phyloP scores from a whole-genome alignment of 1,139 yeast species.

The Taphrina confusa region DNA sequence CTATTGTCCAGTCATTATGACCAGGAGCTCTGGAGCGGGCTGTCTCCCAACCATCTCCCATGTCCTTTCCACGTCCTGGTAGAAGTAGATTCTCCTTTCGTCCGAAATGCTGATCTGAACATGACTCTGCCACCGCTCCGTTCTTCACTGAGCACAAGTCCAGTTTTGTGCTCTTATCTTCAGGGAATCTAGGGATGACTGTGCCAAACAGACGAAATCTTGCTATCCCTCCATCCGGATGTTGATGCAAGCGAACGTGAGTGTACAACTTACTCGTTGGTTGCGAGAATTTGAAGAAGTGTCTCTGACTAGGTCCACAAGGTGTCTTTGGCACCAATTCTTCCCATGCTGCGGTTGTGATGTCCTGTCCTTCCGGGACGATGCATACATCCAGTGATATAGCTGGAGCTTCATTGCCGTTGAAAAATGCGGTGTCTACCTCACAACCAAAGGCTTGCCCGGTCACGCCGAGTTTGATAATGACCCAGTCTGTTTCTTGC shows the following conservation, averaged over 20 bases:
- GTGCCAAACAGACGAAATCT: constrained; percentile 84
- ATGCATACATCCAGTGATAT: constrained; percentile 79
- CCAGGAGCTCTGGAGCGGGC: constrained; percentile 77
- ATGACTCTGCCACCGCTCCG: constrained; percentile 83
- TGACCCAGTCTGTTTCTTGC: constrained; percentile 81
- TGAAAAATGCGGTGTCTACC: constrained; percentile 87
- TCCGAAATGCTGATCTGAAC: constrained; percentile 91
- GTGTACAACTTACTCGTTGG: constrained; percentile 64
- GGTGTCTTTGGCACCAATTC: constrained; percentile 65
- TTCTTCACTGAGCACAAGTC: constrained; percentile 81
- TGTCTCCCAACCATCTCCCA: constrained; percentile 99
- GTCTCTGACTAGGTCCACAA: constrained; percentile 87
- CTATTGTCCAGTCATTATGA: constrained; percentile 87
- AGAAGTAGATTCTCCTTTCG: constrained; percentile 81
- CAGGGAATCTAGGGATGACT: constrained; percentile 67
- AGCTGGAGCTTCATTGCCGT: constrained; percentile 91
- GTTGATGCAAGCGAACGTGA: constrained; percentile 82
- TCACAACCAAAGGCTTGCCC: constrained; percentile 81
- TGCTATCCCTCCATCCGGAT: constrained; percentile 97
- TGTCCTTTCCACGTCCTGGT: constrained; percentile 92
- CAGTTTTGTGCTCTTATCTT: constrained; percentile 52
- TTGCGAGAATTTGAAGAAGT: constrained; percentile 66
- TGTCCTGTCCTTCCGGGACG: constrained; percentile 45
- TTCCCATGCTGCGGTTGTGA: constrained; percentile 59
- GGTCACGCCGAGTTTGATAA: constrained; percentile 77